Evolutionary conservation across 202 grass and related monocot species (phyloP), one percentile per base, ranked within the genome.

Genomic region (Panicum virgatum): DNA sequence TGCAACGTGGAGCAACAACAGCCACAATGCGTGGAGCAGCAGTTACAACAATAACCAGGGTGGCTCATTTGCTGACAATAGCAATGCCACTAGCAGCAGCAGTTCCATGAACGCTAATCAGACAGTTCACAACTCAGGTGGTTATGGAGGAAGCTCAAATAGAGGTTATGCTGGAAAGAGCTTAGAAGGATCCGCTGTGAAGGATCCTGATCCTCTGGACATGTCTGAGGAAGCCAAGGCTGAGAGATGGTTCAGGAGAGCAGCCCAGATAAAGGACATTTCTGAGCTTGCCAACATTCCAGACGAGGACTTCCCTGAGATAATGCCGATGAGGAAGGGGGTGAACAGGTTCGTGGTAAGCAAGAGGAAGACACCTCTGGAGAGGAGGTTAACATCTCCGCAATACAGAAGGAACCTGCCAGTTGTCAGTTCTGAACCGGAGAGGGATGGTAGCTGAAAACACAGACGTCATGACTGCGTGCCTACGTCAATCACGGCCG

Each of bases 261-360:
- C 91, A 77, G 93, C 96, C 32, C 96, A 96, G 81, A 93, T 99
- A 76, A 99, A 96, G 75, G 91, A 96, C 82, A 95, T 99, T 39
- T 93, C 93, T 5, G 96, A 99, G 71, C 85, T 96, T 32, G 93
- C 87, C 61, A 96, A 92, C 80, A 99, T 99, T 50, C 92, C 96
- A 0, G 96, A 99, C 0, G 96, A 96, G 67, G 96, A 99, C 75
- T 99, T 99, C 69, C 96, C 96, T 0, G 87, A 93, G 86, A 98
- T 98, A 83, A 98, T 98, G 96, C 96, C 96, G 11, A 96, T 98
- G 96, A 93, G 96, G 74, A 99, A 94, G 82, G 93, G 96, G n/a
- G 92, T 96, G 12, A 99, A 99, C 82, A 88, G 96, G 86, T 99
- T 96, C 60, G 96, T 99, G 0, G 91, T 99, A 48, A 99, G 91